phyloP scores from a whole-genome alignment of 768 basidiomycete genomes.

The Omphalotus guepiniiformis region DNA sequence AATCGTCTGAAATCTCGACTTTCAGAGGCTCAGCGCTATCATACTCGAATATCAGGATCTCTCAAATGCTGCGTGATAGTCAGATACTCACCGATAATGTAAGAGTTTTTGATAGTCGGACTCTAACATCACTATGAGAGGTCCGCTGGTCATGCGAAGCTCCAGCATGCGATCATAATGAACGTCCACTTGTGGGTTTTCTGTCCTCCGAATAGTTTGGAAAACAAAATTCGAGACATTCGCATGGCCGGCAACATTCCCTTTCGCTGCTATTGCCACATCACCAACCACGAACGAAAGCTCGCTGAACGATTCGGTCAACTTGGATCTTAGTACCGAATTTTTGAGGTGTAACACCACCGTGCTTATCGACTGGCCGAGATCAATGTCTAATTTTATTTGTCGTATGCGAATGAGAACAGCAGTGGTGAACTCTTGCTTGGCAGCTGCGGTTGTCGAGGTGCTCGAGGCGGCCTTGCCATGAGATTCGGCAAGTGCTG shows the following conservation, averaged over 20 bases:
- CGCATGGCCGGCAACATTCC: slow-evolving; percentile 68
- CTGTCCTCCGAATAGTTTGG: slow-evolving; percentile 61
- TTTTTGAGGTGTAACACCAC: slow-evolving; percentile 62
- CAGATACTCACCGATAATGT: slow-evolving; percentile 60
- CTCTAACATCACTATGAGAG: slow-evolving; percentile 60
- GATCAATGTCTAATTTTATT: slow-evolving; percentile 72
- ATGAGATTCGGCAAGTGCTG: slow-evolving; percentile 20
- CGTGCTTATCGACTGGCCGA: slow-evolving; percentile 81
- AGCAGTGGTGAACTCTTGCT: slow-evolving; percentile 52
- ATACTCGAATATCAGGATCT: slow-evolving; percentile 6
- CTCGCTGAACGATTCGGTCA: slow-evolving; percentile 59
- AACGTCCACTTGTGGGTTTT: slow-evolving; percentile 29
- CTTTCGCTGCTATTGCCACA: slow-evolving; percentile 63
- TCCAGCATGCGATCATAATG: slow-evolving; percentile 58
- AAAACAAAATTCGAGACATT: slow-evolving; percentile 70
- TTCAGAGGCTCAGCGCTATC: slow-evolving; percentile 73
- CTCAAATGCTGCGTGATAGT: background rate
- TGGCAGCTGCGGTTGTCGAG: slow-evolving; percentile 16
- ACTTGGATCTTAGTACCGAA: slow-evolving; percentile 58
- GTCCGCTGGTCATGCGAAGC: slow-evolving; percentile 69
- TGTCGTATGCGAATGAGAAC: slow-evolving; percentile 69
- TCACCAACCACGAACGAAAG: slow-evolving; percentile 62
- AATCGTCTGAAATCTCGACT: slow-evolving; percentile 77
- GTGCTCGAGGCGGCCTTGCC: slow-evolving; percentile 18
- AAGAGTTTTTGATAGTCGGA: slow-evolving; percentile 74